These are phyloP conservation scores for Mycosarcoma mackinlayi DNA, from an alignment of 1,284 basidiomycete genomes.

Conservation along the genomic window DNA sequence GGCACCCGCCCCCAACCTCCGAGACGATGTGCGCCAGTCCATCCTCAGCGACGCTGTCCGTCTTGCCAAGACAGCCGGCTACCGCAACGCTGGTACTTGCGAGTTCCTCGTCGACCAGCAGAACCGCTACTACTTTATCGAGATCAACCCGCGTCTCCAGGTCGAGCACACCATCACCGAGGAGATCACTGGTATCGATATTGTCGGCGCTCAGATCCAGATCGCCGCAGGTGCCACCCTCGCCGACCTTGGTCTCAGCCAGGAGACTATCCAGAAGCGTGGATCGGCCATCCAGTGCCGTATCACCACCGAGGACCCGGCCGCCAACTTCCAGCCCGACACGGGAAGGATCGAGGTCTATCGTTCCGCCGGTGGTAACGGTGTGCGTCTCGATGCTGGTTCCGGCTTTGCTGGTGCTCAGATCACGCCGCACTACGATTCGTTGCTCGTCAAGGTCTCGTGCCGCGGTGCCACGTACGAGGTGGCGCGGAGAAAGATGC, in stretches of 20 bases:
- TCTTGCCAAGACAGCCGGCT: slow-evolving; percentile 96
- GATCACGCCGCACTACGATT: slow-evolving; percentile 99
- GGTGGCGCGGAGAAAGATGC: slow-evolving; percentile 97
- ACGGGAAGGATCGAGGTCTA: slow-evolving; percentile 99
- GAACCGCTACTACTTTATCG: slow-evolving; percentile 95
- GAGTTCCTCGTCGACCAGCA: slow-evolving; percentile 97
- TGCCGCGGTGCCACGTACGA: slow-evolving; percentile 98
- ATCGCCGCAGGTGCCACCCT: slow-evolving; percentile 95
- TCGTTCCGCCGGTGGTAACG: slow-evolving; percentile 97
- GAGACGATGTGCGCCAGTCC: slow-evolving; percentile 88
- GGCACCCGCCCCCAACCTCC: slow-evolving; percentile 92
- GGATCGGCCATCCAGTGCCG: slow-evolving; percentile 99
- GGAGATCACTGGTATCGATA: slow-evolving; percentile 98
- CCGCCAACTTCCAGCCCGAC: slow-evolving; percentile 92
- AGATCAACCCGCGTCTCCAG: slow-evolving; percentile 98
- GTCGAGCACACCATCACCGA: slow-evolving; percentile 97
- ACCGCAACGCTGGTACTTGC: slow-evolving; percentile 97
- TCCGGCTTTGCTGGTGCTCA: slow-evolving; percentile 99
- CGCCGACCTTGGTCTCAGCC: slow-evolving; percentile 93
- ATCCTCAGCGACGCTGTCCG: slow-evolving; percentile 99
- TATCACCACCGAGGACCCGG: slow-evolving; percentile 98
- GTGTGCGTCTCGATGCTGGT: slow-evolving; percentile 94
- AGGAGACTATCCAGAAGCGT: slow-evolving; percentile 93
- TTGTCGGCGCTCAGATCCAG: slow-evolving; percentile 96
- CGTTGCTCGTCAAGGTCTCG: slow-evolving; percentile 93